Evolutionary conservation across 805 yeast genomes (phyloP).

Genomic region (Kregervanrija delftensis): DNA sequence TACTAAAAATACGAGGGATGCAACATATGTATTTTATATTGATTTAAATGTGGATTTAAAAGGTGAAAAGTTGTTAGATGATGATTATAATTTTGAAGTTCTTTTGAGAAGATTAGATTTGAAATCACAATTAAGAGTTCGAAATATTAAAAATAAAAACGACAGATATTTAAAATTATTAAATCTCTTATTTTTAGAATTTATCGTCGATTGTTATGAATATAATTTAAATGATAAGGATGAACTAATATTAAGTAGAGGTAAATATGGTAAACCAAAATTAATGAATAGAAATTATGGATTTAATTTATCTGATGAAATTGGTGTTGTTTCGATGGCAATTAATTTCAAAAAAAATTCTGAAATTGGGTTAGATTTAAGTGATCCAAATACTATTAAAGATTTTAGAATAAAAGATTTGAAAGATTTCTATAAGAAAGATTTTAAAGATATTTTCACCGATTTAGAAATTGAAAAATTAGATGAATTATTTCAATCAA

Average conservation of each 20-base stretch:
- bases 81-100: slow-evolving; percentile 14
- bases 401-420: slow-evolving; percentile 12
- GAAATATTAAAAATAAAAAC: slow-evolving; percentile 29
- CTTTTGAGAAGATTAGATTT: slow-evolving; percentile 18
- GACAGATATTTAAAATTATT: slow-evolving; percentile 35
- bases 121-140: slow-evolving; percentile 33
- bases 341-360: slow-evolving; percentile 23
- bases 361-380: slow-evolving; percentile 43
- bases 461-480: slow-evolving; percentile 24
- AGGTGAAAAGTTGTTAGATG: slow-evolving; percentile 2
- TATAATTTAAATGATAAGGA: slow-evolving; percentile 1
- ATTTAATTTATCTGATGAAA: slow-evolving; percentile 59
- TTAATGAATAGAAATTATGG: slow-evolving; percentile 26
- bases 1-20: neutral
- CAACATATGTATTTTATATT: neutral
- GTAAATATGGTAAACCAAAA: slow-evolving; percentile 53
- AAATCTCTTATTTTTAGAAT: slow-evolving; percentile 38
- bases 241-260: slow-evolving; percentile 24
- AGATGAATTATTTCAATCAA: slow-evolving; percentile 3
- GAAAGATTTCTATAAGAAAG: slow-evolving; percentile 16
- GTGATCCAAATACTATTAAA: slow-evolving; percentile 28
- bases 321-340: slow-evolving; percentile 40
- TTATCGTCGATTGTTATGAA: slow-evolving; percentile 32
- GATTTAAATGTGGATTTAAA: too few species aligned
- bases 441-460: slow-evolving; percentile 25